These are phyloP conservation scores for Fusarium gaditjirri DNA, from an alignment of 2,329 filamentous ascomycete species.

Conservation along the genomic window DNA sequence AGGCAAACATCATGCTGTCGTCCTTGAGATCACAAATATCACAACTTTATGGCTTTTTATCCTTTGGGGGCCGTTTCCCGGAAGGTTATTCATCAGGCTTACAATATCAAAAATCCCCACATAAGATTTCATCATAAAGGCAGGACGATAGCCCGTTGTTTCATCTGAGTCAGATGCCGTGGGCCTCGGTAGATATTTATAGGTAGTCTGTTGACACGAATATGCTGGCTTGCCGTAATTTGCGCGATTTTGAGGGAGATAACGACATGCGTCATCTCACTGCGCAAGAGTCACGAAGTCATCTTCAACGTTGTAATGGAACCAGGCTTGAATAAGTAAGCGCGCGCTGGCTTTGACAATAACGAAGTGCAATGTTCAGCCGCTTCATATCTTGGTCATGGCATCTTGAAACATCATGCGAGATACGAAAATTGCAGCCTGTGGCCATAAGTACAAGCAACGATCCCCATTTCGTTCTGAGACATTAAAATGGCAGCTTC, in stretches of 20 bases:
- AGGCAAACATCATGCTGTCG: background rate
- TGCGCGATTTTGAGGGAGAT: no score
- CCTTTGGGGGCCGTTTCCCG: background rate
- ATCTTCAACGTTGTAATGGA: accelerated
- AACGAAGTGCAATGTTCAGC: background rate
- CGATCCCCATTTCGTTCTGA: background rate
- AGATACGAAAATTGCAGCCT: background rate
- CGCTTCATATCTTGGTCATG: background rate
- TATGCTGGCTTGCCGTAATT: background rate
- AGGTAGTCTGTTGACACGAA: background rate
- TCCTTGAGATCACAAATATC: background rate
- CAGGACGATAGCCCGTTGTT: background rate
- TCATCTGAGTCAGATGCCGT: background rate
- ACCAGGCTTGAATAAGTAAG: accelerated
- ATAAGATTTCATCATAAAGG: background rate
- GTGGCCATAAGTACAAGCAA: background rate
- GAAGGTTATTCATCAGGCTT: background rate
- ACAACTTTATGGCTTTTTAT: background rate
- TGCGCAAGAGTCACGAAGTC: accelerated
- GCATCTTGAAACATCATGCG: background rate
- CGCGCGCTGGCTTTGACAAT: background rate
- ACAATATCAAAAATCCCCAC: background rate
- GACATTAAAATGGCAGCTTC: background rate
- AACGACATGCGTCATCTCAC: background rate
- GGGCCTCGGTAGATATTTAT: background rate